Evolutionary conservation across 208 protist species (phyloP).

Genomic region (Herpetomonas samuelpessoai): DNA sequence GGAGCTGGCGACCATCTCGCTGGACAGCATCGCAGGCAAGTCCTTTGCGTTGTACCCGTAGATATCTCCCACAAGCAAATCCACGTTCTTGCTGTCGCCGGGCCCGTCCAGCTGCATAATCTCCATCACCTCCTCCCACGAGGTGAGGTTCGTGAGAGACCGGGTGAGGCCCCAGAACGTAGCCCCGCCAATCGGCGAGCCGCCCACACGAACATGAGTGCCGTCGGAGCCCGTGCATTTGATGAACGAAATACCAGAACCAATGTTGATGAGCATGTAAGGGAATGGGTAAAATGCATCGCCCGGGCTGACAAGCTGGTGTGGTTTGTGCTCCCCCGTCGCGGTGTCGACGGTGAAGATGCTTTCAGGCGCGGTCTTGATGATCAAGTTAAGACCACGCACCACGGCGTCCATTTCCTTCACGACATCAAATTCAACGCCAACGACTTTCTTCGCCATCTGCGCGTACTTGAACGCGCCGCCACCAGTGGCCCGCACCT

Average conservation of each 20-base stretch:
- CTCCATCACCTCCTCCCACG: slow-evolving; percentile 95
- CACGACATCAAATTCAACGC: slow-evolving; percentile 73
- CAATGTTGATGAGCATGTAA: slow-evolving; percentile 97
- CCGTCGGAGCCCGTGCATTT: slow-evolving; percentile 83
- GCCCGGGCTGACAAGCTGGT: slow-evolving; percentile 48
- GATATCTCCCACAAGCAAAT: slow-evolving; percentile 98
- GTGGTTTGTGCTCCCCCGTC: slow-evolving; percentile 59
- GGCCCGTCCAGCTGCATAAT: slow-evolving; percentile 91
- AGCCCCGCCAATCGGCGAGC: slow-evolving; percentile 95
- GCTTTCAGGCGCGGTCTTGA: slow-evolving; percentile 58
- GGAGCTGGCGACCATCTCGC: slow-evolving; percentile 83
- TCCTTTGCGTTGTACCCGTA: slow-evolving; percentile 95
- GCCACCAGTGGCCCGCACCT: slow-evolving; percentile 84
- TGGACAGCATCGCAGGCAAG: slow-evolving; percentile 82
- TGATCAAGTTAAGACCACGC: slow-evolving; percentile 82
- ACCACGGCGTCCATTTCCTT: slow-evolving; percentile 91
- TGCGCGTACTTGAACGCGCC: slow-evolving; percentile 88
- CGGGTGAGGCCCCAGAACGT: slow-evolving; percentile 96
- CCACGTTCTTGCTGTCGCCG: slow-evolving; percentile 94
- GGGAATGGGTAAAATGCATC: slow-evolving; percentile 80
- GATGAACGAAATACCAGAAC: slow-evolving; percentile 96
- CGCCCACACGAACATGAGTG: slow-evolving; percentile 92
- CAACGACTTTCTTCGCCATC: slow-evolving; percentile 41
- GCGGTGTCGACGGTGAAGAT: slow-evolving; percentile 82
- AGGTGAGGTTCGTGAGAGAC: slow-evolving; percentile 91